phyloP scores from a whole-genome alignment of 2,329 filamentous ascomycete genomes.

The Aspergillus quadrilineatus region DNA sequence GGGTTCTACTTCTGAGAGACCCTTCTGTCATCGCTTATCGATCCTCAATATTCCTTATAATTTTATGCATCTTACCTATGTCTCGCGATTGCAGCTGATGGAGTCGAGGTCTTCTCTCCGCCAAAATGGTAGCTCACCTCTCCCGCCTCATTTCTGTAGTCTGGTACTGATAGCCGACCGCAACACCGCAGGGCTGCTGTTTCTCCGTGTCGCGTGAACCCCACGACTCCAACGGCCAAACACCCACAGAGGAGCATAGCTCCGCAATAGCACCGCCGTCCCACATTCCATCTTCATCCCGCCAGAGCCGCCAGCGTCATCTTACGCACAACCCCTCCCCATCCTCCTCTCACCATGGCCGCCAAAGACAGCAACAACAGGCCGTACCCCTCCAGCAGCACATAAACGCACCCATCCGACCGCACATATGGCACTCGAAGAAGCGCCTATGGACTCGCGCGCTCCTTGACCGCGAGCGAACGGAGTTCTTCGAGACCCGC shows the following conservation, averaged over 20 bases:
- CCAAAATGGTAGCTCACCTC: conserved; percentile 38
- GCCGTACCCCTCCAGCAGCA: conserved; percentile 52
- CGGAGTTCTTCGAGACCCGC: conserved; percentile 86
- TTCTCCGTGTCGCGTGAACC: conserved; percentile 39
- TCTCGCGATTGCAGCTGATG: conserved; percentile 25
- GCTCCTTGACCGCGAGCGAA: conserved; percentile 68
- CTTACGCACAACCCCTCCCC: conserved; percentile 7
- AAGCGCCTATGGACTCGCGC: conserved; percentile 67
- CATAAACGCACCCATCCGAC: conserved; percentile 67
- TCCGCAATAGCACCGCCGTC: neutral
- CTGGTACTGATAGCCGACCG: neutral
- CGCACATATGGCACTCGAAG: conserved; percentile 65
- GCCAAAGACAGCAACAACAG: conserved; percentile 7
- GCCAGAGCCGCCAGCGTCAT: neutral
- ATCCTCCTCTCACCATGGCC: conserved; percentile 6
- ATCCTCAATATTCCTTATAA: neutral
- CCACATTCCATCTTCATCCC: neutral
- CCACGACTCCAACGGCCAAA: conserved; percentile 21
- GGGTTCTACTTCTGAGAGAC: neutral
- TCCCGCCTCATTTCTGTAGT: neutral
- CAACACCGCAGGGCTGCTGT: conserved; percentile 39
- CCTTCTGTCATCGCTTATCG: neutral
- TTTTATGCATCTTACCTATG: neutral
- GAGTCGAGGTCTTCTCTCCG: conserved; percentile 23
- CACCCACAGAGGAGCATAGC: conserved; percentile 24